phyloP scores from a whole-genome alignment of 345 rosid genomes.

The Linum usitatissimum region DNA sequence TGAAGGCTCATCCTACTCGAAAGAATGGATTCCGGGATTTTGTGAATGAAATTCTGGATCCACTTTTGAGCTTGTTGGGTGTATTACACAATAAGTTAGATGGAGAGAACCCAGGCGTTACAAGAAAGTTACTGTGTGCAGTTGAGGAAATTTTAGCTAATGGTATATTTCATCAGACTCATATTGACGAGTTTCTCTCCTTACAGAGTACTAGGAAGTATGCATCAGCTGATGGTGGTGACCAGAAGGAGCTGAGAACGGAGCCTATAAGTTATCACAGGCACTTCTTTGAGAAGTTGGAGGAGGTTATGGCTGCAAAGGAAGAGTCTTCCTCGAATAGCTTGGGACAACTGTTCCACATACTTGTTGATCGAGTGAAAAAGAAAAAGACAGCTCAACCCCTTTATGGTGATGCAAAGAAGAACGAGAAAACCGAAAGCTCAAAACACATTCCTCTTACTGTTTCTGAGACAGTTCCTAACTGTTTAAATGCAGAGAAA shows the following conservation, averaged over 20 bases:
- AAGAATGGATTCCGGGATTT: constrained; percentile 64
- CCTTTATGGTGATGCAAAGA: constrained; percentile 29
- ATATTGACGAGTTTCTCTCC: constrained; percentile 69
- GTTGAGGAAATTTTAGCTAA: constrained; percentile 52
- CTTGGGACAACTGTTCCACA: constrained; percentile 48
- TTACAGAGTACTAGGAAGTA: constrained; percentile 46
- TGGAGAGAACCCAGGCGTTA: constrained; percentile 17
- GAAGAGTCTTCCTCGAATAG: constrained; percentile 35
- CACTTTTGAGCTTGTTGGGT: constrained; percentile 46
- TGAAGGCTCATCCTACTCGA: constrained; percentile 63
- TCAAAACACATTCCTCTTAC: constrained; percentile 24
- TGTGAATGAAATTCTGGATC: constrained; percentile 59
- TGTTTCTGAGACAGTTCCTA: constrained; percentile 17
- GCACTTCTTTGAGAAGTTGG: constrained; percentile 59
- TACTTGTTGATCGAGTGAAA: constrained; percentile 51
- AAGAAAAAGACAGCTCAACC: constrained; percentile 39
- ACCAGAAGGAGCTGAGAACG: constrained; percentile 28
- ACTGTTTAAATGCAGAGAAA: constrained; percentile 44
- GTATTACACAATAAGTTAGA: constrained; percentile 25
- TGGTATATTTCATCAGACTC: constrained; percentile 66
- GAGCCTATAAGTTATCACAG: constrained; percentile 63
- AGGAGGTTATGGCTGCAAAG: constrained; percentile 36
- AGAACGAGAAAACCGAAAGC: constrained; percentile 18
- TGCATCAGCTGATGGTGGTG: constrained; percentile 26
- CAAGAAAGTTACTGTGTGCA: constrained; percentile 32